Base-by-base conservation (phyloP, 2,329 filamentous ascomycete genomes). In the Fonsecaea pedrosoi region DNA sequence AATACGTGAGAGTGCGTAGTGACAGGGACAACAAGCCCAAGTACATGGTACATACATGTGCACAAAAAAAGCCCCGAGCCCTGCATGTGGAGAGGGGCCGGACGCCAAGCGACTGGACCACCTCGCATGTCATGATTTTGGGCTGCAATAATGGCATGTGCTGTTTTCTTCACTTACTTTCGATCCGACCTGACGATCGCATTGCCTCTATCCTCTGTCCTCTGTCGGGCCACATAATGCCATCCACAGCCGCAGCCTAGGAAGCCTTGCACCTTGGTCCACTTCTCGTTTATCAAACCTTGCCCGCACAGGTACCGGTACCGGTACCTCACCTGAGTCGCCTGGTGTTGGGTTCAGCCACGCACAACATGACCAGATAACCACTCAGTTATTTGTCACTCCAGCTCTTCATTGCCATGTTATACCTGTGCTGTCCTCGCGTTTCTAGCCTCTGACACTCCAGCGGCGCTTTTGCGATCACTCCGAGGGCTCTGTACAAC, bases 321-420 rank as follows among this genome's bases (percentile, higher is more conserved):
- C 45, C 45, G 37, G 4, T 38, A 38, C 37, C 37, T 50, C 45
- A 50, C 45, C 45, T 50, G 45, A 50, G 45, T 50, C 18, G 45
- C 45, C 45, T 50, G 45, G 45, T 50, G 45, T 50, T 10, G 45
- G 45, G 45, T 50, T 25, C 45, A 7, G 18, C 45, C 45, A 12
- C 45, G 18, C 45, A 50, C 18, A 50, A 50, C 13, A 50, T 50
- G 45, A 50, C 18, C 45, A 50, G 45, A 50, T 50, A 18, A 50
- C 45, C 45, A 9, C 18, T 4, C 45, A 25, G 13, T 50, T 25
- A 50, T 50, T 50, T 50, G 7, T 50, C 45, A 50, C 45, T 50
- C 45, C 1, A 45, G 38, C 25, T 65, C 40, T 65, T 18, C 38
- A 48, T 68, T 54, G 65, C 61, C 30, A 50, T 68, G 54, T 53